Percentiles rank a stretch among this genome's conserved stretches.
Evolutionary conservation across 2,329 filamentous ascomycete species (phyloP).

Genomic region (Sphaerulina musiva): DNA sequence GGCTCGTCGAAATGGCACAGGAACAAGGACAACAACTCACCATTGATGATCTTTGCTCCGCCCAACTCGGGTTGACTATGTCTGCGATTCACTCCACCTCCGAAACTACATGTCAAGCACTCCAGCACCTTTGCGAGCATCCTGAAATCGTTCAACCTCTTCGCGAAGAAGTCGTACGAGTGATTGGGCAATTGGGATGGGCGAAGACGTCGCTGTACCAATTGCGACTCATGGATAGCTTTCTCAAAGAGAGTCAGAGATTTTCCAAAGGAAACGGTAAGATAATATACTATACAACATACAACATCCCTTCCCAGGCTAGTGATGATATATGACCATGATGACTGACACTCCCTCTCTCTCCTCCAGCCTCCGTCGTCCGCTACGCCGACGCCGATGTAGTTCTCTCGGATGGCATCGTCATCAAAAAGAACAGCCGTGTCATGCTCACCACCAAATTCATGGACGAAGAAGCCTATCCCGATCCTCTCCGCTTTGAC

Average conservation of each 20-base stretch:
- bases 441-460: conserved; percentile 8
- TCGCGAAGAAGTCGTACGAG: conserved; percentile 25
- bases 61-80: conserved; percentile 13
- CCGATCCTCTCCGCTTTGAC: conserved; percentile 19
- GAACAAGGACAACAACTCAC: conserved; percentile 10
- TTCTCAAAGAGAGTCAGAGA: conserved; percentile 30
- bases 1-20: conserved; percentile 25
- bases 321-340: neutral
- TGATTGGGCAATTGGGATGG: conserved; percentile 26
- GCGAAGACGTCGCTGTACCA: conserved; percentile 27
- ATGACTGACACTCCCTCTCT: conserved; percentile 5
- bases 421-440: conserved; percentile 21
- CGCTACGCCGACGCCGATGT: conserved; percentile 20
- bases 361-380: conserved; percentile 17
- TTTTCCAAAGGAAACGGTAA: neutral
- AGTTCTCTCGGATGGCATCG: conserved; percentile 23
- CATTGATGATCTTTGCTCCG: conserved; percentile 15
- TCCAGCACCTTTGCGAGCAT: conserved; percentile 22
- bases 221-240: conserved; percentile 31
- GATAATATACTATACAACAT: neutral
- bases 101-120: conserved; percentile 18
- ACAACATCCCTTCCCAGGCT: no score
- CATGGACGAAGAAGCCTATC: conserved; percentile 15
- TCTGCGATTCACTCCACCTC: conserved; percentile 40
- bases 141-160: conserved; percentile 26